These are phyloP conservation scores for Spongospora subterranea DNA, from an alignment of 208 protist genomes.

Conservation along the genomic window DNA sequence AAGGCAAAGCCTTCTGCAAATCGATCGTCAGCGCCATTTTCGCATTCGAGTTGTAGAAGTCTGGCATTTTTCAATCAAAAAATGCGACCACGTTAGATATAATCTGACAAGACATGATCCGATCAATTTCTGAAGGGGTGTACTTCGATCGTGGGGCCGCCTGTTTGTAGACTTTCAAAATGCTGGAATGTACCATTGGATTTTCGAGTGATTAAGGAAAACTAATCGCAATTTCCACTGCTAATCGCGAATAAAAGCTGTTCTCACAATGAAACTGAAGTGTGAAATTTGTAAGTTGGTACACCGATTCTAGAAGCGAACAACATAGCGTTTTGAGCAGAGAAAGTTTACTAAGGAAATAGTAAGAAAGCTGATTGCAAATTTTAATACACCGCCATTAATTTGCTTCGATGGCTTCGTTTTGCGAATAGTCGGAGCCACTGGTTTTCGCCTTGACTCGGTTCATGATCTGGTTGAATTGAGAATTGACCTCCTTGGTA, in stretches of 20 bases:
- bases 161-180: too few relatives aligned
- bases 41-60: background rate
- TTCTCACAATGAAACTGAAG: background rate
- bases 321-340: background rate
- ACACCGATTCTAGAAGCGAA: background rate
- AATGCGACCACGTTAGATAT: too few relatives aligned
- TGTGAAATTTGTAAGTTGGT: background rate
- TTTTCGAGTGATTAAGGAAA: too few relatives aligned
- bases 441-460: background rate
- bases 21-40: background rate
- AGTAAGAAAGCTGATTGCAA: background rate
- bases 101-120: too few relatives aligned
- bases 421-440: background rate
- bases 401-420: background rate
- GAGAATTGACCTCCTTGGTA: constrained; percentile 12
- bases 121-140: too few relatives aligned
- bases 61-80: too few relatives aligned
- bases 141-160: too few relatives aligned
- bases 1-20: background rate
- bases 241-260: too few relatives aligned
- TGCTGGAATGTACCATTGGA: too few relatives aligned
- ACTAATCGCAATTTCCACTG: too few relatives aligned
- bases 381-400: background rate
- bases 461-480: constrained; percentile 28
- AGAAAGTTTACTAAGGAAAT: background rate